Evolutionary conservation across 306 rosid genomes (phyloP).

Genomic region (Acacia confusa): DNA sequence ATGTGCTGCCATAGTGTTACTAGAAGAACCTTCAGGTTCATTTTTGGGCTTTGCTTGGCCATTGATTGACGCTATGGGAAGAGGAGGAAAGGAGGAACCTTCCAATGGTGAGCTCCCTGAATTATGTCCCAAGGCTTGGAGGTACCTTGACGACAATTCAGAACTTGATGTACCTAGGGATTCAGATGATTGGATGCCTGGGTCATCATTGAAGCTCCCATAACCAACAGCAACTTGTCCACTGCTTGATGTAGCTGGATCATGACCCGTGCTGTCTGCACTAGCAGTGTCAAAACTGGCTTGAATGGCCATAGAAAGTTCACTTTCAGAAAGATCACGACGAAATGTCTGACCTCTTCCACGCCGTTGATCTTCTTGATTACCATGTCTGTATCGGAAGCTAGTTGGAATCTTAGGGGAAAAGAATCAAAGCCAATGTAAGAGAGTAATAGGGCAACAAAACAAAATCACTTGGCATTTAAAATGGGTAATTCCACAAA

Average conservation of each 20-base stretch:
- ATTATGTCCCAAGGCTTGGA: conserved; percentile 78
- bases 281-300: conserved; percentile 84
- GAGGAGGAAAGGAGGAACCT: conserved; percentile 91
- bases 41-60: conserved; percentile 53
- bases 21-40: conserved; percentile 58
- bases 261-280: conserved; percentile 40
- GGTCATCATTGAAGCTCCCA: conserved; percentile 54
- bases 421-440: not conserved
- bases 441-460: not conserved
- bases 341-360: conserved; percentile 68
- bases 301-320: conserved; percentile 78
- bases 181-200: conserved; percentile 62
- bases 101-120: conserved; percentile 49
- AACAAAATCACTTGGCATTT: conserved; percentile 6
- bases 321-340: conserved; percentile 66
- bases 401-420: conserved; percentile 84
- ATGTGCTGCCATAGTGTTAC: conserved; percentile 80
- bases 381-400: conserved; percentile 62
- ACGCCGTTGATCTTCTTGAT: conserved; percentile 72
- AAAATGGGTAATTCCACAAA: conserved; percentile 17
- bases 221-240: conserved; percentile 51
- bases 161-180: conserved; percentile 49
- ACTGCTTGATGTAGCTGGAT: conserved; percentile 42
- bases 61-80: conserved; percentile 52
- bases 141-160: conserved; percentile 74